Percentiles rank a stretch among this genome's conserved stretches.
phyloP scores from a whole-genome alignment of 345 rosid species.

The Eucalyptus regnans region DNA sequence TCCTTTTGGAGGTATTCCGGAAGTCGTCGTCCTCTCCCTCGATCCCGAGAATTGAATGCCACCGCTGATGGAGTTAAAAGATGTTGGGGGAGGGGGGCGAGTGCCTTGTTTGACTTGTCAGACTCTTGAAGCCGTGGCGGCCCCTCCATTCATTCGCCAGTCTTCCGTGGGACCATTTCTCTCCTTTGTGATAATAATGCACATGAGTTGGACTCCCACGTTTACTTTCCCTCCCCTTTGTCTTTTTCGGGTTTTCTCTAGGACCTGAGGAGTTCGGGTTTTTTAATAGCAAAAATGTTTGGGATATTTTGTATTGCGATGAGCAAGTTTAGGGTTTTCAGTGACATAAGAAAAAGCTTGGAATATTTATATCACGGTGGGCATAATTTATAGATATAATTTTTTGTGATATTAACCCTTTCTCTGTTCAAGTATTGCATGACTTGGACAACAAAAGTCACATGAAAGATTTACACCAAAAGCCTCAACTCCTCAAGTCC shows the following conservation, averaged over 20 bases:
- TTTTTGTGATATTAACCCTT: too few species aligned
- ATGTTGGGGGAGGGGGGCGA: neutral
- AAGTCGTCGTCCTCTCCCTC: neutral
- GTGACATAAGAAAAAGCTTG: too few species aligned
- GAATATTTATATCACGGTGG: too few species aligned
- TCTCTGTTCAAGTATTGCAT: neutral
- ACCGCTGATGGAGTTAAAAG: neutral
- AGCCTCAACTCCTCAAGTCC: neutral
- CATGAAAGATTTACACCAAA: neutral
- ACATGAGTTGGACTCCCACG: neutral
- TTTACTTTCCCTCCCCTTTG: neutral
- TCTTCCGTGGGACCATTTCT: neutral
- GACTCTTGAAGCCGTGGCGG: neutral
- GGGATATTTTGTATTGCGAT: too few species aligned
- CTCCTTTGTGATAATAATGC: neutral
- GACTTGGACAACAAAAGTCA: neutral
- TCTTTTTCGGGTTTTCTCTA: neutral
- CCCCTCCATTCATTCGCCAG: neutral
- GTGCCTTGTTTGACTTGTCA: neutral
- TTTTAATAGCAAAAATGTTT: too few species aligned
- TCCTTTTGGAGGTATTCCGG: neutral
- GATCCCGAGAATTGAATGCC: neutral
- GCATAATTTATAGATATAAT: too few species aligned
- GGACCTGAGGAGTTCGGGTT: too few species aligned
- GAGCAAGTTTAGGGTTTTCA: too few species aligned